Evolutionary conservation across 202 grass and related monocot species (phyloP), one percentile per base, ranked within the genome.

Genomic region (Setaria italica): DNA sequence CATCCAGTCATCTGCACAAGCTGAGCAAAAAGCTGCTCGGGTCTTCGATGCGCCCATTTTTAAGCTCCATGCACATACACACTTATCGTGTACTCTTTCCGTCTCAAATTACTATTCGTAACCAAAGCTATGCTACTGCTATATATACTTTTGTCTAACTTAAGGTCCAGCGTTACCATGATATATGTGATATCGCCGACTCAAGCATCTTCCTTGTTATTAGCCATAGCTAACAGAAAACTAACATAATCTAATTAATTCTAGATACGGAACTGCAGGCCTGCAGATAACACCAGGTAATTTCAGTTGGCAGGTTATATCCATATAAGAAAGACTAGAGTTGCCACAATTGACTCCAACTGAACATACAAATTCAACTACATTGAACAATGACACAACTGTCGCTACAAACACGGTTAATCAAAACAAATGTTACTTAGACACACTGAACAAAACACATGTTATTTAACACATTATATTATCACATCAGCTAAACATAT

Each of bases 401-500:
- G 13, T 33, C 51, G 69, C n/a, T 14, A 29, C 69, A 71, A 5
- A 41, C 39, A 41, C 39, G 39, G 39, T 41, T 41, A 41, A 41
- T 5, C 39, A 41, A 41, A 21, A 51, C 45, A 70, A 4, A 54
- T 41, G 63, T 35, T 67, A 42, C 2, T 9, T 42, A 25, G 1
- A 5, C 5, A 34, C 19, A 33, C 16, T 0, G 17, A 66, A 1
- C 17, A 19, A 33, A 21, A 51, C 45, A 70, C 8, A 54, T 41
- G 63, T 35, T 67, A 42, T 70, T 29, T 8, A 50, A 70, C 45
- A 54, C 20, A 43, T 45, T 43, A 76, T 13, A 42, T 48, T n/a
- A 78, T 20, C 46, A 85, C 54, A 71, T 77, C 60, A 81, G 6
- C 1, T 77, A 47, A 39, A 42, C 9, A 45, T 33, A 79, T 29